phyloP scores from a whole-genome alignment of 2,329 filamentous ascomycete species.

The Chaetomiaceae sp. region DNA sequence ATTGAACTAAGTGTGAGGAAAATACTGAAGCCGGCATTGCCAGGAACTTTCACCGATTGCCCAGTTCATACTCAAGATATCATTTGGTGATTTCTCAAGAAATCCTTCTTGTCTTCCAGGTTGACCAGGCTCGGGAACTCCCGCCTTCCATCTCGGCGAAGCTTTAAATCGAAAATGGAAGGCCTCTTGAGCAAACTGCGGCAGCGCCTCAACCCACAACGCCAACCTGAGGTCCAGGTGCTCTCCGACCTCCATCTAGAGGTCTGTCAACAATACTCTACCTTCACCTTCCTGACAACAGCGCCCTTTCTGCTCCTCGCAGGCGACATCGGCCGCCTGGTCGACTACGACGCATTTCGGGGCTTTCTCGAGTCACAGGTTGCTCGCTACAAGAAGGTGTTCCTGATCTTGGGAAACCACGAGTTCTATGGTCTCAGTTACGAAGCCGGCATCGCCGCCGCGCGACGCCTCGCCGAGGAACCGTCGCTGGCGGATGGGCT shows the following conservation, averaged over 20 bases:
- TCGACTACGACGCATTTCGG: constrained; percentile 43
- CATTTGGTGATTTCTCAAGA: too few relatives aligned
- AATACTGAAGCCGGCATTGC: too few relatives aligned
- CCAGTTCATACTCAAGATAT: too few relatives aligned
- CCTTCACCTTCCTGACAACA: constrained; percentile 38
- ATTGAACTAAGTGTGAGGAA: too few relatives aligned
- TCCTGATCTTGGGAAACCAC: constrained; percentile 50
- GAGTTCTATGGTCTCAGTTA: constrained; percentile 47
- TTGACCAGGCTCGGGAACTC: too few relatives aligned
- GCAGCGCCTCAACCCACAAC: background rate
- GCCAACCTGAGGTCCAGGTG: constrained; percentile 36
- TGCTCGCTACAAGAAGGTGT: constrained; percentile 40
- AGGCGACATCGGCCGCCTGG: constrained; percentile 48
- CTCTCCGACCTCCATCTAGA: constrained; percentile 51
- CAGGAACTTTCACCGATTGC: too few relatives aligned
- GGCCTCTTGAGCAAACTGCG: background rate
- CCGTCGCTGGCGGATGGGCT: constrained; percentile 35
- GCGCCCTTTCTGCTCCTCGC: constrained; percentile 43
- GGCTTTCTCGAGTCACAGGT: constrained; percentile 40
- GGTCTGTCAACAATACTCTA: constrained; percentile 39
- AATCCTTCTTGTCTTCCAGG: too few relatives aligned
- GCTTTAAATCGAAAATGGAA: background rate
- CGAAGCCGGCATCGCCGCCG: constrained; percentile 35
- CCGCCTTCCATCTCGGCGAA: background rate
- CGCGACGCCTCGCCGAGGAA: constrained; percentile 37